Conservation (phyloP, 148 eudicot species). For the Drosera capensis region DNA sequence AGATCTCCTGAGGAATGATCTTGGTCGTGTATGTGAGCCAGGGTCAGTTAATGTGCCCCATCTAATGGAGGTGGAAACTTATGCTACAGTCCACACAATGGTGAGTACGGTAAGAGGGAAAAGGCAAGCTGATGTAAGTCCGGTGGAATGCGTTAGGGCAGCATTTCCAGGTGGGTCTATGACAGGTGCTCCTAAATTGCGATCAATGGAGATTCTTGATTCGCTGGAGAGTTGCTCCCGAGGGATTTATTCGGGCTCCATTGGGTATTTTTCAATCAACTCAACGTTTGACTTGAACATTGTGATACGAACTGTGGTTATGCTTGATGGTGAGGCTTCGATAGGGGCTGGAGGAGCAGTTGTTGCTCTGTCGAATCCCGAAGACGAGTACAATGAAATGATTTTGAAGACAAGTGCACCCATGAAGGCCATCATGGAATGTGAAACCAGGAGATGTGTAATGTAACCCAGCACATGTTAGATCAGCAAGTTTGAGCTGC, state of each 20-base stretch:
- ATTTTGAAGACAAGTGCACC: slow-evolving; percentile 79
- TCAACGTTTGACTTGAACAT: slow-evolving; percentile 84
- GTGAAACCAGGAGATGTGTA: too few species aligned
- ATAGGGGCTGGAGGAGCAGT: slow-evolving; percentile 96
- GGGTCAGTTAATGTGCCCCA: too few species aligned
- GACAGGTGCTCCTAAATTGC: slow-evolving; percentile 98
- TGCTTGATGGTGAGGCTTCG: slow-evolving; percentile 78
- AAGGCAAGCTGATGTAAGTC: slow-evolving; percentile 33
- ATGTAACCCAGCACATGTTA: too few species aligned
- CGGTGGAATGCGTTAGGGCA: slow-evolving; percentile 69
- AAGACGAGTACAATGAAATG: slow-evolving; percentile 90
- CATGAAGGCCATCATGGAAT: slow-evolving; percentile 37
- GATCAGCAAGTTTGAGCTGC: too few species aligned
- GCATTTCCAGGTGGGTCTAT: slow-evolving; percentile 98
- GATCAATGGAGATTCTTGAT: slow-evolving; percentile 96
- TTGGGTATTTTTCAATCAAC: slow-evolving; percentile 85
- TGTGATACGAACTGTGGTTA: slow-evolving; percentile 83
- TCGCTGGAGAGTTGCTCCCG: slow-evolving; percentile 75
- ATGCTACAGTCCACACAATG: slow-evolving; percentile 97
- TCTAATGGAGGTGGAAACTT: too few species aligned
- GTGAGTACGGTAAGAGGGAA: slow-evolving; percentile 82
- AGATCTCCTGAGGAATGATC: slow-evolving; percentile 89
- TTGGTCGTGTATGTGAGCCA: slow-evolving; percentile 96
- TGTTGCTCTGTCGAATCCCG: slow-evolving; percentile 72
- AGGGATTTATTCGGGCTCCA: slow-evolving; percentile 91